Conservation (phyloP, 345 rosid species). For the Brassica nigra region DNA sequence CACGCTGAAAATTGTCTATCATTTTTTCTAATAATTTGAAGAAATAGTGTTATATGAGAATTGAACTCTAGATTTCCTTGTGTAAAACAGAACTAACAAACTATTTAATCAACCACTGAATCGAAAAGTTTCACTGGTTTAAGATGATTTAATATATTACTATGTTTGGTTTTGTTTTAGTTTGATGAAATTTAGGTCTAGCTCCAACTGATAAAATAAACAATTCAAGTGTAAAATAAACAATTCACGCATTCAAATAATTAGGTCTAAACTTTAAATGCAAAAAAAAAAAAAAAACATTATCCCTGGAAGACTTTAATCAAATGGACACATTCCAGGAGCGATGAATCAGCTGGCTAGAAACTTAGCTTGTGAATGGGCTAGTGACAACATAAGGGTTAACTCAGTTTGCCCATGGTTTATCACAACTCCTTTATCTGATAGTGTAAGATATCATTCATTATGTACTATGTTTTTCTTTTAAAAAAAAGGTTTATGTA, state of each 20-base stretch:
- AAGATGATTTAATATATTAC: too few species aligned
- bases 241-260: not conserved
- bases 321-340: not conserved
- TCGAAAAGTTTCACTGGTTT: not conserved
- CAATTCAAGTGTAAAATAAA: too few species aligned
- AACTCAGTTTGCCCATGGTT: constrained; percentile 17
- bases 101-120: not conserved
- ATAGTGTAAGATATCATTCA: constrained; percentile 1
- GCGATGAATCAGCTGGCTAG: constrained; percentile 31
- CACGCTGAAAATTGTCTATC: too few species aligned
- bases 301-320: not conserved
- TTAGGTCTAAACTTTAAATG: not conserved
- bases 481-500: not conserved
- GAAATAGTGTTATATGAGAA: not conserved
- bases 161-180: too few species aligned
- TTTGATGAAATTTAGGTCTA: too few species aligned
- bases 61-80: not conserved
- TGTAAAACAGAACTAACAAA: not conserved
- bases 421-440: not conserved
- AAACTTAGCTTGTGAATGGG: constrained; percentile 35
- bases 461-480: not conserved
- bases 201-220: too few species aligned
- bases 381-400: constrained; percentile 16
- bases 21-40: not conserved
- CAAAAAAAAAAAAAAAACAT: too few species aligned